Evolutionary conservation across 495 filamentous ascomycete genomes (phyloP), one percentile per base, ranked within the genome.

Genomic region (Trichoderma gamsii): DNA sequence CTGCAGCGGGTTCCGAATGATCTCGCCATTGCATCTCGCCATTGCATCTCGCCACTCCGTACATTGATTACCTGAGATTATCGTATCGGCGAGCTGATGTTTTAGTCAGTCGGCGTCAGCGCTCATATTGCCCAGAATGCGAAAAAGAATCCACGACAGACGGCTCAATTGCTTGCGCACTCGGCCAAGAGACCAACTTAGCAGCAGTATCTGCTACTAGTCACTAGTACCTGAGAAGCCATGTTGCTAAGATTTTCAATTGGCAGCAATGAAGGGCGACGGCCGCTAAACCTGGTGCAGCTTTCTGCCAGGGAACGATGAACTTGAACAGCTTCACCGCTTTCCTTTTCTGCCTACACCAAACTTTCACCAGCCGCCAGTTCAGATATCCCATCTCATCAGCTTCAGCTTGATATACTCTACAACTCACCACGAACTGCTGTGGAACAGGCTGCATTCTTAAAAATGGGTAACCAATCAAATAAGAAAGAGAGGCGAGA

Each of bases 401-500:
- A 61, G 21, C 21, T 56, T 61, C 13, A 35, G 2, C 18, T 18
- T 29, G 23, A 2, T 61, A 25, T 32, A 9, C 6, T 23, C 2
- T 25, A 1, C 16, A 18, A 21, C 56, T 52, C 49, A 32, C 11
- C 25, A 15, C 23, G 2, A 61, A 61, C 4, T 61, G 12, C 12
- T 32, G 56, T 25, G 23, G 35, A 32, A 13, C 3, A 61, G 8
- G 4, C 16, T 32, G 23, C 0, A 61, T 15, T 15, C 4, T 16
- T 2, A 0, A 61, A 9, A 32, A 61, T 61, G 56, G 35, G 63
- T 15, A 66, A 66, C 27, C 41, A 66, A 23, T 29, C 78, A 66
- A 74, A 79, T 23, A 76, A 79, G 66, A 72, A 77, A 70, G 74
- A 79, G 70, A 74, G 77, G 21, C 41, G 65, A 43, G 41, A 46